These are phyloP conservation scores for Phytophthora constricta DNA, from an alignment of 352 stramenopile species.

Conservation along the genomic window DNA sequence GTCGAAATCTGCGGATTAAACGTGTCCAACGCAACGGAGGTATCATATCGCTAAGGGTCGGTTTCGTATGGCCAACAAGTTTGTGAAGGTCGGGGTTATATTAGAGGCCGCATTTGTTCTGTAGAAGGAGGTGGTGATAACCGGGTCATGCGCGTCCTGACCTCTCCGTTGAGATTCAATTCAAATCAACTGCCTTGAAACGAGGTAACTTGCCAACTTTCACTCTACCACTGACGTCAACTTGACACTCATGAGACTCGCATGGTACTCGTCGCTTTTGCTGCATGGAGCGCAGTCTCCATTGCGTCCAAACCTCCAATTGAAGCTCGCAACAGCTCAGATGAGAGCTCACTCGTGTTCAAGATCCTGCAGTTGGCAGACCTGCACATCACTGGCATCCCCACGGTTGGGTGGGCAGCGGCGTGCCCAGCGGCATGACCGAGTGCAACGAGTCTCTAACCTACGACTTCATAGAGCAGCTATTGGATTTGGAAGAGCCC, in stretches of 20 bases:
- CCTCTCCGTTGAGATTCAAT: background rate
- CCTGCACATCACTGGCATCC: slow-evolving; percentile 58
- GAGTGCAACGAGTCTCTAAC: slow-evolving; percentile 57
- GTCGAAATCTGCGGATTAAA: no score
- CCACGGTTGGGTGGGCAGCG: slow-evolving; percentile 36
- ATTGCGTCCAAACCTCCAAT: slow-evolving; percentile 27
- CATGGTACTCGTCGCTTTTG: slow-evolving; percentile 7
- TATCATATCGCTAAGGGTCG: no score
- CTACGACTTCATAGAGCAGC: slow-evolving; percentile 48
- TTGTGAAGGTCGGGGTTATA: no score
- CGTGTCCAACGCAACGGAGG: no score
- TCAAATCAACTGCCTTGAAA: no score
- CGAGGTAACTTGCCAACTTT: slow-evolving; percentile 32
- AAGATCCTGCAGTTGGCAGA: slow-evolving; percentile 68
- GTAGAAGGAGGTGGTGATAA: no score
- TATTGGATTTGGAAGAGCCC: slow-evolving; percentile 58
- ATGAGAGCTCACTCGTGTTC: slow-evolving; percentile 41
- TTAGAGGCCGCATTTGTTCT: no score
- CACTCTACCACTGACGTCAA: slow-evolving; percentile 4
- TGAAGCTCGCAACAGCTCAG: slow-evolving; percentile 28
- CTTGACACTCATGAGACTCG: slow-evolving; percentile 22
- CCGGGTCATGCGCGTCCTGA: background rate
- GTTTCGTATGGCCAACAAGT: no score
- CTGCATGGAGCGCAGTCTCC: background rate
- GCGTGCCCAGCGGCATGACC: slow-evolving; percentile 29